Conservation (phyloP, 108 stramenopile genomes). For the Nitzschia palea region DNA sequence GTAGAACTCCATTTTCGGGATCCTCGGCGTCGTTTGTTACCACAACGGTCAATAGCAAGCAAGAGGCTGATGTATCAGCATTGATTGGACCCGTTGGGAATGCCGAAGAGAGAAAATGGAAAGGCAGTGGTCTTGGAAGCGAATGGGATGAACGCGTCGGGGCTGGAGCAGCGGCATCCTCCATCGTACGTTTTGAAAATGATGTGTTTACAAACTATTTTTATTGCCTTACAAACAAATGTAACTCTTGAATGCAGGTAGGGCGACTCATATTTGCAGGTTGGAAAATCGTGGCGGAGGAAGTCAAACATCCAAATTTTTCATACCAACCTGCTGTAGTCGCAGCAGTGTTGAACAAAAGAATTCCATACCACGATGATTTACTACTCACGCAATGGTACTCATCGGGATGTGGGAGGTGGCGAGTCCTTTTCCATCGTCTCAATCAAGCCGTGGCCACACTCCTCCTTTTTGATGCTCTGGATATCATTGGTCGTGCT, state of each 20-base stretch:
- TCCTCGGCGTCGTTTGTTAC: conserved; percentile 10
- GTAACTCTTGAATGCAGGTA: too few species aligned
- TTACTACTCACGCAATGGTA: conserved; percentile 79
- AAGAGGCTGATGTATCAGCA: not conserved
- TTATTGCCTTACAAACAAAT: not conserved
- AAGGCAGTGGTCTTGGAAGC: conserved; percentile 77
- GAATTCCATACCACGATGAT: conserved; percentile 80
- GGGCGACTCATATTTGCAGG: conserved; percentile 78
- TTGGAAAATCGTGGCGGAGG: conserved; percentile 85
- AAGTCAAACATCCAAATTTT: conserved; percentile 84
- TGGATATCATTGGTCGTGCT: conserved; percentile 86
- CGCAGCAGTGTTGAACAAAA: conserved; percentile 65
- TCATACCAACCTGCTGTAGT: conserved; percentile 87
- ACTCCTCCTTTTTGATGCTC: conserved; percentile 76
- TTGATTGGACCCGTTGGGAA: not conserved
- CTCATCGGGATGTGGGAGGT: conserved; percentile 56
- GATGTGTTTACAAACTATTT: not conserved
- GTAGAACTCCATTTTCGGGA: conserved; percentile 59
- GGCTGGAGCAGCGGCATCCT: conserved; percentile 84
- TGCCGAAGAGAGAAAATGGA: conserved; percentile 45
- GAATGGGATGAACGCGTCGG: conserved; percentile 92
- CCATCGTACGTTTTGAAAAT: conserved; percentile 55
- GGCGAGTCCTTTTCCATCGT: conserved; percentile 77
- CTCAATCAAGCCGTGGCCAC: conserved; percentile 65
- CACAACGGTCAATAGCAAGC: not conserved